These are phyloP conservation scores for Poa annua DNA, from an alignment of 176 grass and related monocot genomes.

Conservation along the genomic window DNA sequence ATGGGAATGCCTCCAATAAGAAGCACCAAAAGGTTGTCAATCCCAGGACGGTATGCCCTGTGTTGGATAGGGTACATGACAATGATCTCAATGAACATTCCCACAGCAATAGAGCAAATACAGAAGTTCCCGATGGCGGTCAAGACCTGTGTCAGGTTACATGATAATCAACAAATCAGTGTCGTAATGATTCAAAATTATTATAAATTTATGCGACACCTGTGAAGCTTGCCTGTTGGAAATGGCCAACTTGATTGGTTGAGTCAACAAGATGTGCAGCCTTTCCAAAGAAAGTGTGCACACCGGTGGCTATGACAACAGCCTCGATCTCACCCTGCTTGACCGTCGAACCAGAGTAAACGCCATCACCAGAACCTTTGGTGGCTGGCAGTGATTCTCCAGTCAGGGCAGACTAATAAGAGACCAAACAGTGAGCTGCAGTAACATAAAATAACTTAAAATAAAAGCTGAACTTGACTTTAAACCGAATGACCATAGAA, in stretches of 20 bases:
- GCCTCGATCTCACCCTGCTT: constrained; percentile 65
- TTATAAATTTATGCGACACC: background rate
- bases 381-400: constrained; percentile 61
- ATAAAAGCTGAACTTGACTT: background rate
- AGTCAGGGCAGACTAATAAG: constrained; percentile 54
- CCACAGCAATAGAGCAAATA: constrained; percentile 57
- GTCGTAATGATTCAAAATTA: background rate
- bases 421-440: background rate
- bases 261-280: constrained; percentile 67
- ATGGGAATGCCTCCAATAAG: constrained; percentile 69
- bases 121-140: constrained; percentile 65
- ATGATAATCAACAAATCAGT: background rate
- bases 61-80: constrained; percentile 66
- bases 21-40: constrained; percentile 64
- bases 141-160: constrained; percentile 40
- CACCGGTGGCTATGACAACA: constrained; percentile 64
- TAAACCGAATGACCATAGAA: background rate
- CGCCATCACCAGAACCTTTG: constrained; percentile 54
- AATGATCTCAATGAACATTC: constrained; percentile 59
- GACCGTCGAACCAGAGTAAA: constrained; percentile 63
- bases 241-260: constrained; percentile 65
- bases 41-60: constrained; percentile 53
- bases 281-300: constrained; percentile 73
- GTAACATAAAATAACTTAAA: background rate
- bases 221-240: constrained; percentile 52